Conservation (phyloP, 139 green algal species). For the Tetratostichococcus sp. region DNA sequence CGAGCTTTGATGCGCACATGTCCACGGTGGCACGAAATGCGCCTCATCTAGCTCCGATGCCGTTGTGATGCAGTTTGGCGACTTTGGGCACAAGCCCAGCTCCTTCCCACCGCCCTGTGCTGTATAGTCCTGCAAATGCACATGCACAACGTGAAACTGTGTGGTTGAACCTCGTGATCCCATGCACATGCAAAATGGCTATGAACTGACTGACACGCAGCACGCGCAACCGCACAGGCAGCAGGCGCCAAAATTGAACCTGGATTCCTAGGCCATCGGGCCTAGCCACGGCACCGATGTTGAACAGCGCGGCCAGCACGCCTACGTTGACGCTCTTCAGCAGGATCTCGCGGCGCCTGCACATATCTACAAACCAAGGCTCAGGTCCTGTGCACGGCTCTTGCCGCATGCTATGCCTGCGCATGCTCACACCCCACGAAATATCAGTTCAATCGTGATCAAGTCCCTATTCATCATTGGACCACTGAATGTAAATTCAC, state of each 20-base stretch:
- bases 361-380: too few species aligned
- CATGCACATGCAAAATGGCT: too few species aligned
- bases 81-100: not conserved
- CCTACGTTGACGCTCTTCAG: constrained; percentile 57
- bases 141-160: too few species aligned
- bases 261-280: constrained; percentile 60
- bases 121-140: not conserved
- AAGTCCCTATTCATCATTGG: too few species aligned
- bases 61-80: not conserved
- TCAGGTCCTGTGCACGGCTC: too few species aligned
- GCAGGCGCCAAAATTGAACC: not conserved
- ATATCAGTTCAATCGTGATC: too few species aligned
- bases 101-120: not conserved
- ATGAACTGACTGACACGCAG: too few species aligned
- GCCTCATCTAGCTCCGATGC: not conserved
- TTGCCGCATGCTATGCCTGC: too few species aligned
- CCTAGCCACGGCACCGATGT: constrained; percentile 47
- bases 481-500: too few species aligned
- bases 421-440: too few species aligned
- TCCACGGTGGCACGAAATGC: not conserved
- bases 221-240: not conserved
- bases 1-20: too few species aligned
- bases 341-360: constrained; percentile 60
- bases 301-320: constrained; percentile 69
- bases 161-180: too few species aligned